Conservation (phyloP, 805 yeast genomes). For the Millerozyma miso region DNA sequence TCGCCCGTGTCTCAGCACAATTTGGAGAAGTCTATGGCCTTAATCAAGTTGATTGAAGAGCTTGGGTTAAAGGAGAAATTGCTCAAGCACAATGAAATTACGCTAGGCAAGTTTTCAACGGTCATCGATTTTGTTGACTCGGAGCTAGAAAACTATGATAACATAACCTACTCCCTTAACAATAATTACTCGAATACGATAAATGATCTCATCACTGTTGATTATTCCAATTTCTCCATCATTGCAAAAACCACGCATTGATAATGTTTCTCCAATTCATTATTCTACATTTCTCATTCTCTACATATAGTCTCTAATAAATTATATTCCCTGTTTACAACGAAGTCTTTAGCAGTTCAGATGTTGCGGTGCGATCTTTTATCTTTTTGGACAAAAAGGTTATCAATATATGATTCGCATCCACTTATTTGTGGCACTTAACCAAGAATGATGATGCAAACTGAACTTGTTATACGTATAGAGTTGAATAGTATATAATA, state of each 20-base stretch:
- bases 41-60: conserved; percentile 29
- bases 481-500: background rate
- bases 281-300: background rate
- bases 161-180: conserved; percentile 15
- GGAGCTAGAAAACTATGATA: conserved; percentile 32
- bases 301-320: conserved; percentile 4
- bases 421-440: background rate
- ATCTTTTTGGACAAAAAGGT: too few species aligned
- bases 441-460: background rate
- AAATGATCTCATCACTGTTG: conserved; percentile 39
- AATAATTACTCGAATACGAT: conserved; percentile 13
- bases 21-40: conserved; percentile 15
- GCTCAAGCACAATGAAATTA: conserved; percentile 39
- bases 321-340: background rate
- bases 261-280: background rate
- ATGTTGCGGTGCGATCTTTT: too few species aligned
- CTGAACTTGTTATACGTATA: background rate
- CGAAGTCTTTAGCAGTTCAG: too few species aligned
- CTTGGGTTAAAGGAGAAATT: conserved; percentile 40
- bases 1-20: conserved; percentile 1
- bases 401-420: background rate
- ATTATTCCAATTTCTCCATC: conserved; percentile 39
- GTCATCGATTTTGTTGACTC: conserved; percentile 42
- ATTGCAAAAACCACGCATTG: conserved; percentile 30
- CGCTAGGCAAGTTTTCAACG: conserved; percentile 38